Conservation (phyloP, 208 protist genomes). For the Trypanosoma caninum region DNA sequence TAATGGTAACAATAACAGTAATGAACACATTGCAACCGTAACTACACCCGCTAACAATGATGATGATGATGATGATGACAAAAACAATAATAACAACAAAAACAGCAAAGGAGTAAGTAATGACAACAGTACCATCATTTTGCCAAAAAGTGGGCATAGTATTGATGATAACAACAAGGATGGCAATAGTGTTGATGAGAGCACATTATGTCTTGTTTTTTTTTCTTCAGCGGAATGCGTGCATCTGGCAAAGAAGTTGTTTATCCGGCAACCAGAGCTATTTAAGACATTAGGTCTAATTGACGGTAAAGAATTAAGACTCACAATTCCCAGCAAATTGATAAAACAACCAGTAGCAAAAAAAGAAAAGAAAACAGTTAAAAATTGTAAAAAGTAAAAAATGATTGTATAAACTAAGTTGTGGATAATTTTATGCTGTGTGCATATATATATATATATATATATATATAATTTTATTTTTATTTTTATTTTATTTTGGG, state of each 20-base stretch:
- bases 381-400: constrained; percentile 14
- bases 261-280: constrained; percentile 22
- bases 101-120: not conserved
- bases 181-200: not conserved
- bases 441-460: constrained; percentile 10
- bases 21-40: not conserved
- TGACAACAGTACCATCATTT: not conserved
- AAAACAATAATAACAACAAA: not conserved
- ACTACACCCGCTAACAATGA: too few species aligned
- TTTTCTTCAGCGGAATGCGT: constrained; percentile 68
- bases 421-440: too few species aligned
- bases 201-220: constrained; percentile 66
- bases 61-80: too few species aligned
- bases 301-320: constrained; percentile 51
- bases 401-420: too few species aligned
- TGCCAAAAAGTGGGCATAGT: not conserved
- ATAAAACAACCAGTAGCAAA: not conserved
- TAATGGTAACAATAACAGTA: too few species aligned
- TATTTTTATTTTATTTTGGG: constrained; percentile 1
- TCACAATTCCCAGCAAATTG: constrained; percentile 53
- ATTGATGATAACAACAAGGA: not conserved
- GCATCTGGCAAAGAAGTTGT: constrained; percentile 29
- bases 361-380: not conserved
- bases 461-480: constrained; percentile 6
- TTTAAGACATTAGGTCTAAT: constrained; percentile 33